Evolutionary conservation across 1,284 basidiomycete species (phyloP).

Genomic region (Ustilago xerochloae): DNA sequence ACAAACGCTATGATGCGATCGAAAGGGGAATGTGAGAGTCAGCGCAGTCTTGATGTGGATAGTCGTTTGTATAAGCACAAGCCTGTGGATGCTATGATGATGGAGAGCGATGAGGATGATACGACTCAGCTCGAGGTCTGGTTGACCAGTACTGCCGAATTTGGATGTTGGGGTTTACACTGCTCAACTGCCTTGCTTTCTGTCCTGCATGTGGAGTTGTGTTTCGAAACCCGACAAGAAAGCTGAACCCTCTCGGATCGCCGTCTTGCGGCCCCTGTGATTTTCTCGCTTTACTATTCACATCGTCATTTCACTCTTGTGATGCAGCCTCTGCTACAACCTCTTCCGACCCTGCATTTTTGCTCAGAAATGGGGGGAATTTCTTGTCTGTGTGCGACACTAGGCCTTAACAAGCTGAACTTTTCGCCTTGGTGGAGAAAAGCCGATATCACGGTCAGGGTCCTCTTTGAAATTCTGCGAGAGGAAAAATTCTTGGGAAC

Average conservation of each 20-base stretch:
- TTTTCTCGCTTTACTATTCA: neutral
- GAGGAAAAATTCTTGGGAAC: constrained; percentile 1
- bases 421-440: constrained; percentile 1
- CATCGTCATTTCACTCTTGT: constrained; percentile 20
- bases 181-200: constrained; percentile 3
- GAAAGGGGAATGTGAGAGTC: no score
- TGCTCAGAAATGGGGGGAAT: neutral
- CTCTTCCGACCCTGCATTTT: neutral
- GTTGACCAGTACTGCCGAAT: constrained; percentile 15
- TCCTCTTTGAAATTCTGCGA: neutral
- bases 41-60: no score
- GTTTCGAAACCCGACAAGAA: neutral
- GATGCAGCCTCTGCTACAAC: neutral
- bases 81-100: neutral
- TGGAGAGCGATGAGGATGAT: neutral
- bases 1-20: no score
- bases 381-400: neutral
- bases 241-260: constrained; percentile 7
- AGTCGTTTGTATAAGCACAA: no score
- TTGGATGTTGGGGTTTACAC: constrained; percentile 33
- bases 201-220: constrained; percentile 30
- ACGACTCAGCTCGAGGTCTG: neutral
- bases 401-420: neutral
- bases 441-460: neutral
- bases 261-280: constrained; percentile 7